Evolutionary conservation across 2,329 filamentous ascomycete genomes (phyloP).

Genomic region (Scytalidium lignicola): DNA sequence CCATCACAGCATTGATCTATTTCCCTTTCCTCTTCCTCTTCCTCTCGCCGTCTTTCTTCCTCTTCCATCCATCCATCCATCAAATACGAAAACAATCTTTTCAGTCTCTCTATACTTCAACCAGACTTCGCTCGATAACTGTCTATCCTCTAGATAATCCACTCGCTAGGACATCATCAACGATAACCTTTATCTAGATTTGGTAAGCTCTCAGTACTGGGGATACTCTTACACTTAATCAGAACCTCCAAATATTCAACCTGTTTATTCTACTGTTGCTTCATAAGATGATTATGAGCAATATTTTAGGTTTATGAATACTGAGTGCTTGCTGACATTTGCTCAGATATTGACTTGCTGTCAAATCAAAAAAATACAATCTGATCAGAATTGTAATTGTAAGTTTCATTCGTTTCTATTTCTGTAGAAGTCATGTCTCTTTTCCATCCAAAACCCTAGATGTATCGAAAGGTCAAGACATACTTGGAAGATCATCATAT

Average conservation of each 20-base stretch:
- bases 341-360: neutral
- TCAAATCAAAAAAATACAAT: neutral
- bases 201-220: neutral
- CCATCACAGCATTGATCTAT: neutral
- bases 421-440: too few relatives aligned
- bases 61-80: conserved; percentile 8
- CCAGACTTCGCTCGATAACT: conserved; percentile 28
- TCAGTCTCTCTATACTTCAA: conserved; percentile 16
- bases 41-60: conserved; percentile 6
- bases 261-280: too few relatives aligned
- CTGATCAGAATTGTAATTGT: neutral
- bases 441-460: too few relatives aligned
- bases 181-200: neutral
- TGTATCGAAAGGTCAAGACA: too few relatives aligned
- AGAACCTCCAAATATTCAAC: too few relatives aligned
- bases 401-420: neutral
- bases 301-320: too few relatives aligned
- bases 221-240: too few relatives aligned
- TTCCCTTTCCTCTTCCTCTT: conserved; percentile 1
- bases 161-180: conserved; percentile 18
- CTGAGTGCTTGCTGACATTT: neutral
- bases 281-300: too few relatives aligned
- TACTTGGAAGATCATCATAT: too few relatives aligned
- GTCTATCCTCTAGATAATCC: conserved; percentile 28
- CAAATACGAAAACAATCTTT: conserved; percentile 6